Conservation (phyloP, 495 filamentous ascomycete species). For the Daldinia bambusicola region DNA sequence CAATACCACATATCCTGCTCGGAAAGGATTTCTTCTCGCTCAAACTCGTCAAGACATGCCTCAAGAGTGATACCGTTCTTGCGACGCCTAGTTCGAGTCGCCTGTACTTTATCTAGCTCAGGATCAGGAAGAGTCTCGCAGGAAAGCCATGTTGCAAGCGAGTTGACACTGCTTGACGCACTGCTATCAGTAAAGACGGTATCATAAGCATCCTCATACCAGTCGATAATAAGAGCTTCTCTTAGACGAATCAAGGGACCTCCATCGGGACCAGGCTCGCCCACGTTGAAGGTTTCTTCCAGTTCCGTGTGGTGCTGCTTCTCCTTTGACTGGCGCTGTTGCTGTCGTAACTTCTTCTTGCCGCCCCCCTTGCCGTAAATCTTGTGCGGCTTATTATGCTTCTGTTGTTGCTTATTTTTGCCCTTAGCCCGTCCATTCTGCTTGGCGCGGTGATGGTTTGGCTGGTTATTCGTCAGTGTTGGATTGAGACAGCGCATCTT, state of each 20-base stretch:
- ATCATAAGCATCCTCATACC: conserved; percentile 73
- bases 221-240: conserved; percentile 88
- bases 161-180: conserved; percentile 28
- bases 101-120: conserved; percentile 69
- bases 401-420: conserved; percentile 48
- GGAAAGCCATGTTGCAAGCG: conserved; percentile 60
- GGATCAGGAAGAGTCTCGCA: conserved; percentile 69
- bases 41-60: conserved; percentile 93
- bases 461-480: conserved; percentile 31
- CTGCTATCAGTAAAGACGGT: conserved; percentile 70
- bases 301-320: conserved; percentile 25
- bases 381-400: conserved; percentile 43
- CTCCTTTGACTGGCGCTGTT: conserved; percentile 44
- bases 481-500: not conserved
- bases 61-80: conserved; percentile 83
- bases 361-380: conserved; percentile 18
- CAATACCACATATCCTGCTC: conserved; percentile 98
- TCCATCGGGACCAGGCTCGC: conserved; percentile 51
- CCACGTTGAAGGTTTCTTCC: conserved; percentile 35
- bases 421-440: conserved; percentile 36
- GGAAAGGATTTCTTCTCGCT: conserved; percentile 89
- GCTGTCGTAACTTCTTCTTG: conserved; percentile 45
- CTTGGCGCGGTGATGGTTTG: conserved; percentile 30
- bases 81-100: conserved; percentile 66
- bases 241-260: conserved; percentile 76